Conservation (phyloP, 495 filamentous ascomycete genomes). For the Pseudevernia furfuracea region DNA sequence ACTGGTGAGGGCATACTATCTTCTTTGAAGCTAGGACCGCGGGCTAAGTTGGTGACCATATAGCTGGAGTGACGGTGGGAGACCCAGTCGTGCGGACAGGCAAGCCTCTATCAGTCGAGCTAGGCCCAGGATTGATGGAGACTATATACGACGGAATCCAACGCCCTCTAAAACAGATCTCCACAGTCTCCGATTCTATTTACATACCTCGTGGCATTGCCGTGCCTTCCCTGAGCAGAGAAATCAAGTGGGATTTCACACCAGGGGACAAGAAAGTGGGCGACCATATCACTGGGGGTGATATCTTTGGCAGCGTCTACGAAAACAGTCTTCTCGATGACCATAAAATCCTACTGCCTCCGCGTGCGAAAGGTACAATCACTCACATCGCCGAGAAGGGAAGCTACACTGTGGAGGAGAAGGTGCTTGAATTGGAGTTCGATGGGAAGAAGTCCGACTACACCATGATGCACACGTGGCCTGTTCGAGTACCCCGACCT, state of each 20-base stretch:
- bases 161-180: slow-evolving; percentile 80
- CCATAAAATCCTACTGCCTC: slow-evolving; percentile 93
- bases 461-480: slow-evolving; percentile 98
- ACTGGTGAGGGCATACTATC: slow-evolving; percentile 56
- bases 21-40: slow-evolving; percentile 19
- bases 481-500: slow-evolving; percentile 92
- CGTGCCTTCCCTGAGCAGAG: slow-evolving; percentile 78
- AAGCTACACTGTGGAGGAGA: slow-evolving; percentile 87
- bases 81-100: slow-evolving; percentile 85
- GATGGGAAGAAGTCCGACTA: slow-evolving; percentile 89
- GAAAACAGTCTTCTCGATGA: slow-evolving; percentile 94
- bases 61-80: slow-evolving; percentile 87
- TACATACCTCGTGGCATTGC: slow-evolving; percentile 94
- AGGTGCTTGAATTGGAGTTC: slow-evolving; percentile 93
- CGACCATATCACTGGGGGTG: slow-evolving; percentile 92
- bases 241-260: slow-evolving; percentile 92
- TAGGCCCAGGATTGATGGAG: slow-evolving; percentile 94
- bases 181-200: slow-evolving; percentile 68
- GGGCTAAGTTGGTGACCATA: slow-evolving; percentile 15
- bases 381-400: slow-evolving; percentile 82
- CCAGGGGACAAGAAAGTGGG: slow-evolving; percentile 80
- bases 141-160: slow-evolving; percentile 99
- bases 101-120: slow-evolving; percentile 93
- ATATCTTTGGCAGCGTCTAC: slow-evolving; percentile 86
- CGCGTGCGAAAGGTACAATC: slow-evolving; percentile 83